A percentile compares a stretch with the other conserved stretches of the same genome.
phyloP scores from a whole-genome alignment of 495 filamentous ascomycete genomes.

The Aspergillus carlsbadensis region DNA sequence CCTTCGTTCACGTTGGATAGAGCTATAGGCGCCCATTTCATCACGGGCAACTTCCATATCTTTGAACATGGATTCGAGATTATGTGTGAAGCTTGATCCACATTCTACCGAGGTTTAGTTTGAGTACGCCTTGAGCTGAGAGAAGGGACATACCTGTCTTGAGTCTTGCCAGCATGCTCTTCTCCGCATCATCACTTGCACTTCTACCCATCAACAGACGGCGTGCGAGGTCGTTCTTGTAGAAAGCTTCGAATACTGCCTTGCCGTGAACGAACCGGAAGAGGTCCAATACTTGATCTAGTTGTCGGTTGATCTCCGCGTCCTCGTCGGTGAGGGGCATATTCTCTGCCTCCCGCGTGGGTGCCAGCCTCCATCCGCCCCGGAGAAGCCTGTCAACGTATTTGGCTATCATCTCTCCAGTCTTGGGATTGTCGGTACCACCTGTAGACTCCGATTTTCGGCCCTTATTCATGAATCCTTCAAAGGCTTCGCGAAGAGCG shows the following conservation, averaged over 20 bases:
- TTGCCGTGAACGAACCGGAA: slow-evolving; percentile 98
- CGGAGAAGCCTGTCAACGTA: slow-evolving; percentile 90
- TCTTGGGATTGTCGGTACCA: slow-evolving; percentile 82
- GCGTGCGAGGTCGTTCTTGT: slow-evolving; percentile 93
- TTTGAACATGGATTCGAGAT: slow-evolving; percentile 98
- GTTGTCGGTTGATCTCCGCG: slow-evolving; percentile 79
- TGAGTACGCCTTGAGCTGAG: neutral
- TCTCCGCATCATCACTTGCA: slow-evolving; percentile 90
- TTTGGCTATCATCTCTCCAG: slow-evolving; percentile 98
- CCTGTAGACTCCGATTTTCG: slow-evolving; percentile 64
- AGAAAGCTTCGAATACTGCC: slow-evolving; percentile 96
- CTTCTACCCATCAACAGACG: slow-evolving; percentile 86
- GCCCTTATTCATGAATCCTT: slow-evolving; percentile 83
- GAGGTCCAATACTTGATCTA: slow-evolving; percentile 87
- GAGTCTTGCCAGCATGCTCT: slow-evolving; percentile 87
- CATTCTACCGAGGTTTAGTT: slow-evolving; percentile 59
- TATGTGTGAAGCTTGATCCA: slow-evolving; percentile 89
- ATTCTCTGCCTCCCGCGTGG: slow-evolving; percentile 36
- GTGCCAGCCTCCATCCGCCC: slow-evolving; percentile 76
- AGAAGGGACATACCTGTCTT: slow-evolving; percentile 61
- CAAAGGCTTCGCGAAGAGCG: slow-evolving; percentile 78
- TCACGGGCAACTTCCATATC: slow-evolving; percentile 89
- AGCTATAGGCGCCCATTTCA: slow-evolving; percentile 76
- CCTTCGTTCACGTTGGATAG: slow-evolving; percentile 47
- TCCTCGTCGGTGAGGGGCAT: slow-evolving; percentile 78